phyloP scores from a whole-genome alignment of 495 filamentous ascomycete species.

The Geoglossum glabrum region DNA sequence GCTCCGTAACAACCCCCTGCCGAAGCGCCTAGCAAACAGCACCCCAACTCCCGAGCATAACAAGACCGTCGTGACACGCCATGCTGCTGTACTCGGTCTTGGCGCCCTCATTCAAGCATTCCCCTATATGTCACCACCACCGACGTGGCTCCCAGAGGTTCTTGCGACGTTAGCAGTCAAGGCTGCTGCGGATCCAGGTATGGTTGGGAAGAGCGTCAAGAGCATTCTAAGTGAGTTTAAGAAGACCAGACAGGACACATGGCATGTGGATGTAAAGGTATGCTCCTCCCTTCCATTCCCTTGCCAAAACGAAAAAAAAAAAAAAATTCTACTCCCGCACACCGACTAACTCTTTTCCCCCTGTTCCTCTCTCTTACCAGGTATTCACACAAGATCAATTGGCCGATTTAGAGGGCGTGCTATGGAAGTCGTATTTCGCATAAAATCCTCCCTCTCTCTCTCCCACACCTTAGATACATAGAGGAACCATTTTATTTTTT shows the following conservation, averaged over 20 bases:
- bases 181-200: conserved; percentile 72
- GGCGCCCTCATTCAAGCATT: conserved; percentile 91
- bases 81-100: conserved; percentile 82
- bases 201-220: conserved; percentile 97
- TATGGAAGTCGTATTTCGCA: conserved; percentile 99
- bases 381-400: conserved; percentile 83
- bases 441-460: conserved; percentile 18
- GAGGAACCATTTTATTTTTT: not conserved
- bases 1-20: conserved; percentile 63
- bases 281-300: conserved; percentile 13
- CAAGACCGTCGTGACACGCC: conserved; percentile 56
- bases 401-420: conserved; percentile 83
- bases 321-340: too few relatives aligned
- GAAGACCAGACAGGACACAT: conserved; percentile 98
- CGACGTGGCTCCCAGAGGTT: conserved; percentile 83
- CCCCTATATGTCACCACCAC: conserved; percentile 84
- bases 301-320: not conserved
- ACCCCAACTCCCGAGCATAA: conserved; percentile 74
- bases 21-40: conserved; percentile 44
- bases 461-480: too few relatives aligned
- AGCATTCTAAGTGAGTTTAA: conserved; percentile 91
- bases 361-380: conserved; percentile 28
- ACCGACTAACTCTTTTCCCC: not conserved
- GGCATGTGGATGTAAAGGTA: conserved; percentile 95
- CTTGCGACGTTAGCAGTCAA: conserved; percentile 67